Percentiles rank a stretch among this genome's conserved stretches.
Evolutionary conservation across 1,284 basidiomycete species (phyloP).

Genomic region (Termitomyces sp.): DNA sequence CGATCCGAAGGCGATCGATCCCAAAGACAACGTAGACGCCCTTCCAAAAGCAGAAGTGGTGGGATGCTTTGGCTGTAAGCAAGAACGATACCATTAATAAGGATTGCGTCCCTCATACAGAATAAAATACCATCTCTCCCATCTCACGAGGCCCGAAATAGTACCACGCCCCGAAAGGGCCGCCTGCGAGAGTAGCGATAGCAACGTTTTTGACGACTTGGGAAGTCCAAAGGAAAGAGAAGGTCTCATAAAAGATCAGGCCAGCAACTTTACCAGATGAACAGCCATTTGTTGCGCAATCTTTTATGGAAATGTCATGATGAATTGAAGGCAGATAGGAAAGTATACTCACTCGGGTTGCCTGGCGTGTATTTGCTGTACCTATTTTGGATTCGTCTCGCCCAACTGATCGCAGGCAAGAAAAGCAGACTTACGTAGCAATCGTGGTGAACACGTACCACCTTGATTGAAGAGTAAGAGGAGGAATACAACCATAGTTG

Average conservation of each 20-base stretch:
- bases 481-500: background rate
- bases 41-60: constrained; percentile 70
- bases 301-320: constrained; percentile 16
- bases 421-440: constrained; percentile 47
- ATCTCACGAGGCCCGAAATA: constrained; percentile 64
- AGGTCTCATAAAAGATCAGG: constrained; percentile 73
- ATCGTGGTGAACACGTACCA: constrained; percentile 70
- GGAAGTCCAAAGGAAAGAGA: constrained; percentile 82
- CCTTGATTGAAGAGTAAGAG: constrained; percentile 25
- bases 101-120: background rate
- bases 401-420: background rate
- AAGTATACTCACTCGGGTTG: constrained; percentile 49
- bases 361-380: constrained; percentile 77
- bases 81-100: background rate
- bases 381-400: constrained; percentile 28
- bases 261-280: constrained; percentile 53
- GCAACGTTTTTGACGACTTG: constrained; percentile 79
- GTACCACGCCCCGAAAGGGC: constrained; percentile 59
- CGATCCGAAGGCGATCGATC: constrained; percentile 87
- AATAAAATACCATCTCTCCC: constrained; percentile 49
- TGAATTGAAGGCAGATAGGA: background rate
- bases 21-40: constrained; percentile 81
- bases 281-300: constrained; percentile 30
- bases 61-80: constrained; percentile 59
- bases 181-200: constrained; percentile 75